Base-by-base conservation (phyloP, 208 protist species). In the Trypanosoma scelopori region DNA sequence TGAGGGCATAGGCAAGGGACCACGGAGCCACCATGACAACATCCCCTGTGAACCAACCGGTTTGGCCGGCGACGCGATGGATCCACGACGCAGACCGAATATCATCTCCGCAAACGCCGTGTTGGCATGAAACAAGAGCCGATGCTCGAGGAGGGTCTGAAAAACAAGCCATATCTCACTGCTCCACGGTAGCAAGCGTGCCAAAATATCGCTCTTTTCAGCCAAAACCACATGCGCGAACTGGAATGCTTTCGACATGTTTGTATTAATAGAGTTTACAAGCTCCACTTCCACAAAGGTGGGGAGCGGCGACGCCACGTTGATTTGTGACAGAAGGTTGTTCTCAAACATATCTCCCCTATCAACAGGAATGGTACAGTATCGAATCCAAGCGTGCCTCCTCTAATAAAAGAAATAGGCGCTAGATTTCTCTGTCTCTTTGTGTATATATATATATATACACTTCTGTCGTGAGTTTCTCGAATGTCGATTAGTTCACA, bases 61-160 rank as follows among this genome's bases (percentile, higher is more conserved):
- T 16, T 20, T 20, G 18, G 60, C 16, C 20, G 67, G 66, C 11
- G 60, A 64, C 20, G 32, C 39, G 48, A 68, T 68, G 18, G 47
- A 45, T 3, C 73, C 71, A 16, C 84, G 77, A 5, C 73, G 67
- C 22, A 94, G 74, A 11, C 81, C 85, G 49, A 94, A 91, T 43
- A 94, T 78, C 51, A 89, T 76, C 52, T 94, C 88, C 1, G 79
- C 69, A 65, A 92, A 89, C 15, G 83, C 86, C 5, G 81, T 89
- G 52, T 89, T 78, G 0, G 81, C 78, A 58, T 86, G 69, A 43
- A 77, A 70, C 9, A 94, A 69, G 12, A 92, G 72, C 23, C 79
- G 45, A 20, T 82, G 74, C 74, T 94, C 82, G 41, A 91, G 23
- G 46, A 86, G 56, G n/a, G 71, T 61, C 22, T 69, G 52, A 16